phyloP scores from a whole-genome alignment of 495 filamentous ascomycete genomes.

The Oidiodendron maius region DNA sequence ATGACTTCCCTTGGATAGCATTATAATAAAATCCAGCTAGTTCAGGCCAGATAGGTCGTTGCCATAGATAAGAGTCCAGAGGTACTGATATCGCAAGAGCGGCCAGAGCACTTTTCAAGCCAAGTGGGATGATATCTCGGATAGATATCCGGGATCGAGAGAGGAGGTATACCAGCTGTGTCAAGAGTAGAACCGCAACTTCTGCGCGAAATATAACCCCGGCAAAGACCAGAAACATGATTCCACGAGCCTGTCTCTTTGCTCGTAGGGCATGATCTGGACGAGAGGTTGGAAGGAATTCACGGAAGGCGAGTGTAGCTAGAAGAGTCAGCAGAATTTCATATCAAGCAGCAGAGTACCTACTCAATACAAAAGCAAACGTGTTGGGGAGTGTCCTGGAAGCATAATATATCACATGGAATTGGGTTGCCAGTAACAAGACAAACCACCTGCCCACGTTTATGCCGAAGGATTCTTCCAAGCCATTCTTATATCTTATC shows the following conservation, averaged over 20 bases:
- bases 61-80: slow-evolving; percentile 92
- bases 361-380: slow-evolving; percentile 81
- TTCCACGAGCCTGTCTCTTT: slow-evolving; percentile 28
- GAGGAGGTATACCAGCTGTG: slow-evolving; percentile 52
- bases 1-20: slow-evolving; percentile 67
- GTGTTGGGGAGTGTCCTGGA: slow-evolving; percentile 92
- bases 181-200: slow-evolving; percentile 70
- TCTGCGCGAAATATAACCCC: slow-evolving; percentile 87
- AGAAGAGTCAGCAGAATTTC: not conserved
- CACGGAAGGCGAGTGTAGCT: slow-evolving; percentile 65
- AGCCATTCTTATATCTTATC: slow-evolving; percentile 52
- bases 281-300: slow-evolving; percentile 54
- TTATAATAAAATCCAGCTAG: slow-evolving; percentile 88
- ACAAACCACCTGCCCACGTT: slow-evolving; percentile 75
- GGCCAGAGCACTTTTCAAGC: slow-evolving; percentile 53
- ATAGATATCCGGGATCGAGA: slow-evolving; percentile 48
- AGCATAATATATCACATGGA: slow-evolving; percentile 92
- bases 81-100: slow-evolving; percentile 62
- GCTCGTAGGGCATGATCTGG: slow-evolving; percentile 22
- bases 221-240: slow-evolving; percentile 74
- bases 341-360: slow-evolving; percentile 25
- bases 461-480: slow-evolving; percentile 64
- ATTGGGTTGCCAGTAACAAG: slow-evolving; percentile 77
- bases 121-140: slow-evolving; percentile 56
- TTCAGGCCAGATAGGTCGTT: slow-evolving; percentile 83